Evolutionary conservation across 768 basidiomycete species (phyloP).

Genomic region (Termitomyces titanicus): DNA sequence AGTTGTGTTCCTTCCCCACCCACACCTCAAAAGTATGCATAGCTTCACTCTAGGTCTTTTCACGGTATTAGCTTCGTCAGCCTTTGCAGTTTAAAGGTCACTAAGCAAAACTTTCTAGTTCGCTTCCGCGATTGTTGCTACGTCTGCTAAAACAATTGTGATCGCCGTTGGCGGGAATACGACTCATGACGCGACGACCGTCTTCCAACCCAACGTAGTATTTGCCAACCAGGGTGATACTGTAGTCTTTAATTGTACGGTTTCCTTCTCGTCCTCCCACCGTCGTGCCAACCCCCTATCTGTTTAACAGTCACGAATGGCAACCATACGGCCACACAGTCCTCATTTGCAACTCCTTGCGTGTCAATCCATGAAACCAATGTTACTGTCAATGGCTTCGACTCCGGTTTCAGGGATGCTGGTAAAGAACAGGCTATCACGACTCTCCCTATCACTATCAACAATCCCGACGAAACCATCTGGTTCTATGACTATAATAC

Average conservation of each 20-base stretch:
- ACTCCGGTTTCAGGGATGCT: slow-evolving; percentile 48
- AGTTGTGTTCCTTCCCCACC: background rate
- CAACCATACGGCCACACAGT: slow-evolving; percentile 54
- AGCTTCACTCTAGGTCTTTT: slow-evolving; percentile 2
- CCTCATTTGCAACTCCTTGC: slow-evolving; percentile 53
- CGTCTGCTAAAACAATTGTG: slow-evolving; percentile 35
- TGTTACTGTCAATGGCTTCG: slow-evolving; percentile 52
- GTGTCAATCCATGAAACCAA: slow-evolving; percentile 45
- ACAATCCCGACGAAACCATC: slow-evolving; percentile 40
- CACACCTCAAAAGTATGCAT: background rate
- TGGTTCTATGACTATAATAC: slow-evolving; percentile 61
- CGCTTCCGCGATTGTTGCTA: background rate
- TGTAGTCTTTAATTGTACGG: slow-evolving; percentile 55
- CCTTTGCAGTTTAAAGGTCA: background rate
- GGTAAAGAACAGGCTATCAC: slow-evolving; percentile 45
- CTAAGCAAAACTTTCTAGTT: background rate
- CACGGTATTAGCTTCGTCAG: background rate
- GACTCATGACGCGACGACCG: slow-evolving; percentile 35
- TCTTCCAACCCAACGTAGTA: slow-evolving; percentile 46
- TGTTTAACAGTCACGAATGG: slow-evolving; percentile 42
- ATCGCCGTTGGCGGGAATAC: slow-evolving; percentile 46
- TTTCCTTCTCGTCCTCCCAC: background rate
- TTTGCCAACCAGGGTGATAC: slow-evolving; percentile 42
- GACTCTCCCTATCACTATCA: slow-evolving; percentile 40
- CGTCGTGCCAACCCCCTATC: background rate